Evolutionary conservation across 805 yeast species (phyloP).

Genomic region (Candida gorgasii): DNA sequence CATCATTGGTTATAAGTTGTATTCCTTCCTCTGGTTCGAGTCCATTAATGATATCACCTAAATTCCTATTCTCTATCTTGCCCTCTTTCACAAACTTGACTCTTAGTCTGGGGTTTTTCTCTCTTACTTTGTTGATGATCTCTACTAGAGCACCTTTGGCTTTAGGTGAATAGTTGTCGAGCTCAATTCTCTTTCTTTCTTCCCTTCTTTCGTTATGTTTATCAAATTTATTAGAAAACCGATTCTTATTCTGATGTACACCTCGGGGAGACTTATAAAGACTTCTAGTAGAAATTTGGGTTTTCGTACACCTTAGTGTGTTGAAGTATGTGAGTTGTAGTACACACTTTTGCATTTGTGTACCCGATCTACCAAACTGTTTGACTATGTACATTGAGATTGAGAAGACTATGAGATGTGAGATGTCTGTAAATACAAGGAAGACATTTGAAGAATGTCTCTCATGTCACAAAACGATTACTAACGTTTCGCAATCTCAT

Average conservation of each 20-base stretch:
- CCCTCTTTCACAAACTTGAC: constrained; percentile 31
- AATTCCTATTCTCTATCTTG: constrained; percentile 21
- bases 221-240: constrained; percentile 2
- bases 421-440: too few species aligned
- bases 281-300: too few species aligned
- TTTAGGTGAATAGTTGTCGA: constrained; percentile 27
- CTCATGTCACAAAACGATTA: not conserved
- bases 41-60: constrained; percentile 34
- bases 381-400: not conserved
- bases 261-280: too few species aligned
- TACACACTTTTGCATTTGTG: not conserved
- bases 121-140: constrained; percentile 24
- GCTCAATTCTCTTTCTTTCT: constrained; percentile 19
- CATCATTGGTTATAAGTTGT: constrained; percentile 10
- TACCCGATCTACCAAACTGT: not conserved
- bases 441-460: too few species aligned
- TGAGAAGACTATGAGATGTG: too few species aligned
- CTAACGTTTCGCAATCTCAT: not conserved
- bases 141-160: constrained; percentile 28
- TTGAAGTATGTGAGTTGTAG: not conserved
- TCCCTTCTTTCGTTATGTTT: not conserved
- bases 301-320: too few species aligned
- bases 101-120: constrained; percentile 18
- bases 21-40: constrained; percentile 21
- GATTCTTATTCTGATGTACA: not conserved